phyloP scores from a whole-genome alignment of 2,329 filamentous ascomycete species.

The Fusarium sp. region DNA sequence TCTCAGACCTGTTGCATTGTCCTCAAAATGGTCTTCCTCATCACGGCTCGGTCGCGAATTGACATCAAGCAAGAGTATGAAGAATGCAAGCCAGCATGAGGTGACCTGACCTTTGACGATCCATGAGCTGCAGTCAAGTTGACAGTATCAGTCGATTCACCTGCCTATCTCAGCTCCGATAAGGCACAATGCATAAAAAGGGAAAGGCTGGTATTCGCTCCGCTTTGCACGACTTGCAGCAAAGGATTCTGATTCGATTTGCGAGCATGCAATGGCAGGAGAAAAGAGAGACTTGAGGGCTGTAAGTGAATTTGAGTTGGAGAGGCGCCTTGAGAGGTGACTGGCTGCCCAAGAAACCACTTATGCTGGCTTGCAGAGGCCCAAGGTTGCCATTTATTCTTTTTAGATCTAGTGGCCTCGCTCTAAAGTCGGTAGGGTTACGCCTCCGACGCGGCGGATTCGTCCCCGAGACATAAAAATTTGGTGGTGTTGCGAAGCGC shows the following conservation, averaged over 20 bases:
- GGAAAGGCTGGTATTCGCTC: slow-evolving; percentile 25
- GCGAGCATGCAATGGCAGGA: slow-evolving; percentile 35
- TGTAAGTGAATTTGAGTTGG: slow-evolving; percentile 27
- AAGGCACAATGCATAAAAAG: slow-evolving; percentile 7
- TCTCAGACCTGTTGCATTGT: slow-evolving; percentile 1
- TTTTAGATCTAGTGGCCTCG: slow-evolving; percentile 33
- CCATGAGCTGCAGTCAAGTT: slow-evolving; percentile 7
- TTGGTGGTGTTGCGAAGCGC: slow-evolving; percentile 26
- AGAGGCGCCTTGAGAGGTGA: slow-evolving; percentile 38
- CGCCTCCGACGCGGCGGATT: slow-evolving; percentile 32
- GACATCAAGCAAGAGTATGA: neutral
- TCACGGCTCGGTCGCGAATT: neutral
- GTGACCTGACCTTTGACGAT: neutral
- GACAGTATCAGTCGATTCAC: slow-evolving; percentile 15
- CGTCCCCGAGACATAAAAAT: slow-evolving; percentile 20
- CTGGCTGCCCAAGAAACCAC: slow-evolving; percentile 33
- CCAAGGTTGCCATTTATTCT: slow-evolving; percentile 32
- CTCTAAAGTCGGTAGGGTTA: slow-evolving; percentile 25
- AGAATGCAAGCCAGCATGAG: slow-evolving; percentile 6
- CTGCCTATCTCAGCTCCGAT: slow-evolving; percentile 32
- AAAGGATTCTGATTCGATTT: slow-evolving; percentile 39
- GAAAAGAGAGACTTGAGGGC: slow-evolving; percentile 32
- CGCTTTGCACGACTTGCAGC: slow-evolving; percentile 38
- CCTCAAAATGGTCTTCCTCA: neutral
- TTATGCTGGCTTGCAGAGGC: slow-evolving; percentile 34